Evolutionary conservation across 192 early-diverging fungal species (phyloP).

Genomic region (Coemansia javaensis): DNA sequence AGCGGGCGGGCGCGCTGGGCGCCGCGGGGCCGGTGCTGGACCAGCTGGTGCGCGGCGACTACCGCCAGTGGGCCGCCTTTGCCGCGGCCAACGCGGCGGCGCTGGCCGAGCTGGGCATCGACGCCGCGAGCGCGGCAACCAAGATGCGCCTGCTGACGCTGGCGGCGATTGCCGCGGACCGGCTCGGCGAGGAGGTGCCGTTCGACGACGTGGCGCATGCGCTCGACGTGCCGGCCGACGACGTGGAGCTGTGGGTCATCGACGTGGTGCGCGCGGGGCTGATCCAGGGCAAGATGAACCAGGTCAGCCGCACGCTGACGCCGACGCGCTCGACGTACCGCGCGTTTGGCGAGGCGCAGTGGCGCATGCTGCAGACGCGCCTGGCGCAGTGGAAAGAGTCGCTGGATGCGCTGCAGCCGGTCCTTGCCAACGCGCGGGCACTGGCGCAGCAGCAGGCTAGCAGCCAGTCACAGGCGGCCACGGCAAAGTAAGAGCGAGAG

Average conservation of each 20-base stretch:
- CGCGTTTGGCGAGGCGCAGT: slow-evolving; percentile 75
- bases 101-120: slow-evolving; percentile 53
- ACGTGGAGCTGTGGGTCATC: slow-evolving; percentile 96
- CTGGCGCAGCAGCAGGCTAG: slow-evolving; percentile 54
- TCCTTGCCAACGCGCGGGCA: slow-evolving; percentile 83
- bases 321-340: slow-evolving; percentile 83
- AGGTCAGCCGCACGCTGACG: slow-evolving; percentile 73
- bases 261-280: slow-evolving; percentile 88
- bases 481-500: too few relatives aligned
- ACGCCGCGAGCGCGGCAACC: slow-evolving; percentile 53
- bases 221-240: slow-evolving; percentile 67
- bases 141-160: slow-evolving; percentile 89
- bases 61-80: slow-evolving; percentile 45
- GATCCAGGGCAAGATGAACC: slow-evolving; percentile 93
- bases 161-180: slow-evolving; percentile 67
- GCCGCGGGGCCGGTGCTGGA: slow-evolving; percentile 61
- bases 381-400: slow-evolving; percentile 77
- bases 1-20: slow-evolving; percentile 64
- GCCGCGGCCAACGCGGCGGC: slow-evolving; percentile 51
- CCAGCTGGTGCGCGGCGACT: slow-evolving; percentile 28
- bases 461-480: slow-evolving; percentile 25
- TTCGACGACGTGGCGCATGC: slow-evolving; percentile 71
- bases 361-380: slow-evolving; percentile 64
- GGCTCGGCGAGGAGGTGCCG: slow-evolving; percentile 63
- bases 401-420: slow-evolving; percentile 73